phyloP scores from a whole-genome alignment of 345 rosid genomes.

The Psidium guajava region DNA sequence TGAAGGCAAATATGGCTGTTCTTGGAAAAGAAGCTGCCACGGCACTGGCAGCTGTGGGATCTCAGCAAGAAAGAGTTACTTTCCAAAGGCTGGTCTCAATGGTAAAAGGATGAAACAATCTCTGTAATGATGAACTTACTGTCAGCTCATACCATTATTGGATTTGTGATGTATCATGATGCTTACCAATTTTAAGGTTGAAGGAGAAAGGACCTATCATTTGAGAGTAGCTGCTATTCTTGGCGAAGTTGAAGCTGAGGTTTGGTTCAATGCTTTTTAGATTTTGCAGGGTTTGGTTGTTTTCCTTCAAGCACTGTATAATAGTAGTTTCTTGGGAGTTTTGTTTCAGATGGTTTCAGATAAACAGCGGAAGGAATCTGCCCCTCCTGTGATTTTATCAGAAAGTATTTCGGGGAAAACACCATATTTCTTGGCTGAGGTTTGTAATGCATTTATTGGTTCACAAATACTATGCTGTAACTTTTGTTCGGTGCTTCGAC shows the following conservation, averaged over 20 bases:
- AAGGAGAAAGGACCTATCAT: slow-evolving; percentile 85
- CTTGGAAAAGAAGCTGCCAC: slow-evolving; percentile 96
- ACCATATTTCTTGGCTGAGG: slow-evolving; percentile 79
- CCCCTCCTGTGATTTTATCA: slow-evolving; percentile 64
- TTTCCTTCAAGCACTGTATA: not conserved
- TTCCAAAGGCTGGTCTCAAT: slow-evolving; percentile 89
- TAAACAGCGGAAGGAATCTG: slow-evolving; percentile 92
- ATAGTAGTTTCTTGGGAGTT: not conserved
- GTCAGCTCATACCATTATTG: not conserved
- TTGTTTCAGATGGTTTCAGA: slow-evolving; percentile 76
- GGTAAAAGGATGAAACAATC: slow-evolving; percentile 25
- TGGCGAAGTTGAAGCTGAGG: slow-evolving; percentile 97
- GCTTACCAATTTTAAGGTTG: slow-evolving; percentile 40
- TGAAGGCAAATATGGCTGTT: slow-evolving; percentile 87
- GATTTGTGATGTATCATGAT: not conserved
- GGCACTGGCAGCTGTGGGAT: slow-evolving; percentile 92
- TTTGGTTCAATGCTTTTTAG: slow-evolving; percentile 25
- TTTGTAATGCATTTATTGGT: slow-evolving; percentile 18
- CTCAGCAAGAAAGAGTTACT: slow-evolving; percentile 86
- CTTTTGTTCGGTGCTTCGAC: not conserved
- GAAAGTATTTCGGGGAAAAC: slow-evolving; percentile 60
- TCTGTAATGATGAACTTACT: not conserved
- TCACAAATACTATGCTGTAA: not conserved
- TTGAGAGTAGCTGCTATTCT: slow-evolving; percentile 83
- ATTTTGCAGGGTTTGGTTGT: not conserved